A percentile compares a stretch with the other conserved stretches of the same genome.
phyloP scores from a whole-genome alignment of 164 flowering plant genomes.

The Tetracentron sinense region DNA sequence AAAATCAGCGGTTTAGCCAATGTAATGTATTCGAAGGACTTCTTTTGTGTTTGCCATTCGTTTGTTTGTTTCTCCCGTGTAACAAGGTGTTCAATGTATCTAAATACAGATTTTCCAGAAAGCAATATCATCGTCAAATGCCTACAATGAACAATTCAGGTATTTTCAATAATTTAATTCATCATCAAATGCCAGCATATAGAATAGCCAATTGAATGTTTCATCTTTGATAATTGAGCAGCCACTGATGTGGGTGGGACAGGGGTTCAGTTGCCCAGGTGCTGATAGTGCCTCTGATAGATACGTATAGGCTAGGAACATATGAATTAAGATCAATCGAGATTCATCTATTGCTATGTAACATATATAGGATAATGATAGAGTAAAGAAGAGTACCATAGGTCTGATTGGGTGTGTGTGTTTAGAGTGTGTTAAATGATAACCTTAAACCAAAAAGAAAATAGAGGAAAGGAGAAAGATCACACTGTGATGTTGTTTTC shows the following conservation, averaged over 20 bases:
- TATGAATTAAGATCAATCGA: background rate
- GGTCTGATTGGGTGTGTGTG: too few relatives aligned
- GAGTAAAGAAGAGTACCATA: too few relatives aligned
- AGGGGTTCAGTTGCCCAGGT: background rate
- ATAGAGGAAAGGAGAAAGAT: too few relatives aligned
- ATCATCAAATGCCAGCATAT: background rate
- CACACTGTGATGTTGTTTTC: too few relatives aligned
- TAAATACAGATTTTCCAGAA: conserved; percentile 92
- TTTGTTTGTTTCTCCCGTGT: background rate
- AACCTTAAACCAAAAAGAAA: too few relatives aligned
- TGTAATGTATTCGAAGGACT: background rate
- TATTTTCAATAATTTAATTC: conserved; percentile 13
- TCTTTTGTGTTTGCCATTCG: background rate
- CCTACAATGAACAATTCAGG: conserved; percentile 95
- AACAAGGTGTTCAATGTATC: background rate
- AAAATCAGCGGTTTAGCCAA: background rate
- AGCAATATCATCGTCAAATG: conserved; percentile 92
- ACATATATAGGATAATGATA: too few relatives aligned
- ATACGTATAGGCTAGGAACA: background rate
- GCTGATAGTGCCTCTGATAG: background rate
- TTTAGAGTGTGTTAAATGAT: too few relatives aligned
- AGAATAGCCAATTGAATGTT: background rate
- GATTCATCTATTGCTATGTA: background rate
- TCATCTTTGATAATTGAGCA: background rate
- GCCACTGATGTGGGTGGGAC: background rate